Base-by-base conservation (phyloP, 495 filamentous ascomycete species). In the Immersiella caudata region DNA sequence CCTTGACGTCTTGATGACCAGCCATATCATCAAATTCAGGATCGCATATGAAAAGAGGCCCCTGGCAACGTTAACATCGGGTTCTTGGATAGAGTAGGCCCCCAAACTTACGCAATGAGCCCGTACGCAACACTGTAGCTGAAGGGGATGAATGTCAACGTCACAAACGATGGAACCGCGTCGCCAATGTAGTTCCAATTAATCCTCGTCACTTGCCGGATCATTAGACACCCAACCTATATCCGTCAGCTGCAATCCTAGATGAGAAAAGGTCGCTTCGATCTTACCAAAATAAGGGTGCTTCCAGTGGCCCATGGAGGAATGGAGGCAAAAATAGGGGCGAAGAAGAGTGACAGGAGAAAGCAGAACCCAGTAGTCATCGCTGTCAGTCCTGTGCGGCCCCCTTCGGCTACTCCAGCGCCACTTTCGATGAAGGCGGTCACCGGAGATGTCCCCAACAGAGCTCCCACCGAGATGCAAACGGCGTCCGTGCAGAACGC, bases 351-450 rank as follows among this genome's bases (percentile, higher is more conserved):
- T 25, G 90, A 84, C 70, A 92, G 80, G 68, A 95, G 86, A 80
- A 95, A 95, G 72, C 89, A 91, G 59, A 90, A 58, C 4, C 92
- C 92, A 0, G 90, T 87, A 46, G 86, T 83, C 65, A 91, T 88
- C 1, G 91, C 89, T 6, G 92, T 93, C 21, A 95, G 79, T 8
- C 92, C 92, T 0, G 91, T 94, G 60, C 87, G 86, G 0, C 91
- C 91, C 12, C 92, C 92, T 77, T 93, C 91, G 0, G 90, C 89
- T 71, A 94, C 93, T 55, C 92, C 92, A 7, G 91, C 90, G 63
- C 91, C 91, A 61, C 89, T 92, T 74, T 94, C 92, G 52, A 95
- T 89, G 75, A 92, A 95, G 24, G 90, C 90, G 1, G 91, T 93
- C 2, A 92, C 88, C 0, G 92, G 91, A 3, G 91, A 90, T 35